Percentiles rank a stretch among this genome's conserved stretches.
Conservation (phyloP, 805 yeast species). For the Torulaspora gathmanii region DNA sequence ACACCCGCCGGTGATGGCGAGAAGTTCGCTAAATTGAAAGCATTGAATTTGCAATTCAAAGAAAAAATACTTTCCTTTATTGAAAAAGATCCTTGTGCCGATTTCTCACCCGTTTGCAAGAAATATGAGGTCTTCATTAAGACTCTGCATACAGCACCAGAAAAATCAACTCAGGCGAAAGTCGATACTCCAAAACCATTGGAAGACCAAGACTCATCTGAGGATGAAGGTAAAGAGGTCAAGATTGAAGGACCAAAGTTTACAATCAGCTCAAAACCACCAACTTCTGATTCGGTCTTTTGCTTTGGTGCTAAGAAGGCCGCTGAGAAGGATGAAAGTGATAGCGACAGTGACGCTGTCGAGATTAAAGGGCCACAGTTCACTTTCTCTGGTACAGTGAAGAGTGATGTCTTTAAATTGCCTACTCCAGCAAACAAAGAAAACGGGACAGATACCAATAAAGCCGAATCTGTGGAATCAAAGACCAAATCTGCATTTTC, state of each 20-base stretch:
- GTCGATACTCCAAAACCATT: not conserved
- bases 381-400: conserved; percentile 35
- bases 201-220: conserved; percentile 41
- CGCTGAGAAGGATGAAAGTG: conserved; percentile 19
- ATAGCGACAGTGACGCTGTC: conserved; percentile 34
- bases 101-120: conserved; percentile 50
- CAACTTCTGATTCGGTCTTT: conserved; percentile 48
- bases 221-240: conserved; percentile 51
- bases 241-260: conserved; percentile 74
- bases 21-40: conserved; percentile 49
- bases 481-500: conserved; percentile 5
- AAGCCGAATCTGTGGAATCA: conserved; percentile 1
- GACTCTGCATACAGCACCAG: conserved; percentile 13
- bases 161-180: not conserved
- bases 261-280: conserved; percentile 44
- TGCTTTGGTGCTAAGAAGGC: conserved; percentile 36
- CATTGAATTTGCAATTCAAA: conserved; percentile 59
- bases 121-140: conserved; percentile 51
- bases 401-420: conserved; percentile 38
- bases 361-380: conserved; percentile 41
- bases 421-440: conserved; percentile 11
- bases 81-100: conserved; percentile 45
- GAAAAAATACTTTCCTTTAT: conserved; percentile 44
- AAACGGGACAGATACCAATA: not conserved
- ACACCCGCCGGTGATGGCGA: conserved; percentile 19